Base-by-base conservation (phyloP, 805 yeast species). In the Tetrapisispora nanseiensis region DNA sequence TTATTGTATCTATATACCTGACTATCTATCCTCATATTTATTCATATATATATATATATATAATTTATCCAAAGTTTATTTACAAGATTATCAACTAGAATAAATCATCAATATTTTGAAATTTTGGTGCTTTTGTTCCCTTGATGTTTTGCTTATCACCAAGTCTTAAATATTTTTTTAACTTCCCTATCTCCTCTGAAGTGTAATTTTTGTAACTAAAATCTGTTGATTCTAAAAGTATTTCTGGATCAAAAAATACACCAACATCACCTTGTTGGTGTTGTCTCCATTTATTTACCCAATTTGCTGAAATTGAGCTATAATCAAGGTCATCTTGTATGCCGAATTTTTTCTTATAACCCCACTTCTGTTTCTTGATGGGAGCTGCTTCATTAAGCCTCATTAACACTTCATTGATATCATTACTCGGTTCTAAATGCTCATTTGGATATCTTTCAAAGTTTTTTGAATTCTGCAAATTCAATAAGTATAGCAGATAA, bases 401-500 rank as follows among this genome's bases (percentile, higher is more conserved):
- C 36, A 57, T 56, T 27, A 86, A 59, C 18, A 86, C 65, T 44
- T 69, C 75, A 42, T 74, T 70, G 2, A 86, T 68, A 48, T 80
- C 74, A 57, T 87, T 87, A 0, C 95, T 85, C 1, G 95, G 95
- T 26, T 67, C 63, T 9, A 64, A 50, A 13, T 12, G 15, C 15
- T 32, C 44, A 4, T 23, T 35, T 1, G 49, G 47, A 19, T 51
- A 51, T 40, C 48, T 43, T 29, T 42, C 46, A 6, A 20, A 51
- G 32, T 19, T 29, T 44, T 27, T 26, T 16, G 20, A 11, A 46
- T 58, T 51, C 18, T 76, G 82, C 15, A 79, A 57, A 55, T 92
- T 90, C 63, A 89, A 64, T 19, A 82, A 63, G 53, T 70, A 92
- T 23, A 90, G 67, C 28, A 90, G 63, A 58, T 82, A 90, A 57